A percentile compares a stretch with the other conserved stretches of the same genome.
These are phyloP conservation scores for Angomonas deanei DNA, from an alignment of 208 protist species.

Conservation along the genomic window DNA sequence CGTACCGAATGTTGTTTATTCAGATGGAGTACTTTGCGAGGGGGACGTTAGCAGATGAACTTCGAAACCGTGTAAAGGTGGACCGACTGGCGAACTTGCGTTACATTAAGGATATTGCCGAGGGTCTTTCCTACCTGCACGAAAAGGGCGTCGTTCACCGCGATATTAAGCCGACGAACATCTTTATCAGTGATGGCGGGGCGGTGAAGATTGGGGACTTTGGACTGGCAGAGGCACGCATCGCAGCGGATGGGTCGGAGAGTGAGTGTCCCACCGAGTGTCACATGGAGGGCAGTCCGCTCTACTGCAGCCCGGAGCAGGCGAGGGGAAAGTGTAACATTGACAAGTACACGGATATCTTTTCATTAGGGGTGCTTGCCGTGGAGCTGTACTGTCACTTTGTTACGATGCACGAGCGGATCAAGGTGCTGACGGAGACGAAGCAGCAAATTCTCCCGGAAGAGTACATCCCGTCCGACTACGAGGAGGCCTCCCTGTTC, in stretches of 20 bases:
- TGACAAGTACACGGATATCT: slow-evolving; percentile 62
- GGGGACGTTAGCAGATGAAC: slow-evolving; percentile 66
- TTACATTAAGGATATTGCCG: slow-evolving; percentile 57
- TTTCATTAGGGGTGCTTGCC: slow-evolving; percentile 70
- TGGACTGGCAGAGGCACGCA: slow-evolving; percentile 62
- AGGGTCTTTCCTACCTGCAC: slow-evolving; percentile 72
- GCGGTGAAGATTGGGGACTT: slow-evolving; percentile 86
- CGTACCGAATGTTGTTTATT: slow-evolving; percentile 75
- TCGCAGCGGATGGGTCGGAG: neutral
- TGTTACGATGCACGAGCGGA: slow-evolving; percentile 65
- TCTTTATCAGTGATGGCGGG: slow-evolving; percentile 54
- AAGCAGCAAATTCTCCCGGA: slow-evolving; percentile 30
- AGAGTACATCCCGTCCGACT: slow-evolving; percentile 24
- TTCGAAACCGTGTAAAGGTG: slow-evolving; percentile 39
- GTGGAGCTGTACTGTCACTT: slow-evolving; percentile 79
- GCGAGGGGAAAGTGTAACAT: slow-evolving; percentile 31
- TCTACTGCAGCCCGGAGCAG: slow-evolving; percentile 85
- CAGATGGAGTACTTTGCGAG: slow-evolving; percentile 82
- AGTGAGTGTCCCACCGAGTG: neutral
- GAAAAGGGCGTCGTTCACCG: slow-evolving; percentile 68
- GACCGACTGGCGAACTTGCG: slow-evolving; percentile 54
- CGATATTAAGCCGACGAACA: slow-evolving; percentile 84
- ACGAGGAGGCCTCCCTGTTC: slow-evolving; percentile 50
- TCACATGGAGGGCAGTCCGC: slow-evolving; percentile 30
- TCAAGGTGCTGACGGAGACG: slow-evolving; percentile 51